Evolutionary conservation across 75 land plant genomes (phyloP).

Genomic region (Pinus tabuliformis): DNA sequence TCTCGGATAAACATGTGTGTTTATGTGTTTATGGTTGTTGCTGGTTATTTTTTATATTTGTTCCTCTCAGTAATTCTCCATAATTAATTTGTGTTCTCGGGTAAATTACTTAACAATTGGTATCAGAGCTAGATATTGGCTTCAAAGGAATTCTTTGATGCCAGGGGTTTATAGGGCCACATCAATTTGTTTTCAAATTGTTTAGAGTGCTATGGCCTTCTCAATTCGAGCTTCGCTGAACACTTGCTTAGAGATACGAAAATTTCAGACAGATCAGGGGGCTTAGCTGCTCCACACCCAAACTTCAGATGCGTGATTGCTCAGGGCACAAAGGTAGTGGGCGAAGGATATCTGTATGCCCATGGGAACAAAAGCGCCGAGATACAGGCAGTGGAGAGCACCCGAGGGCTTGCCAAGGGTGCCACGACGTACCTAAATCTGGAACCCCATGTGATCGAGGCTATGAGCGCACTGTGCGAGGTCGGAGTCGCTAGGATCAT

Average conservation of each 20-base stretch:
- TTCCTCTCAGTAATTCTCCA: too few species aligned
- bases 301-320: constrained; percentile 41
- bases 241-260: constrained; percentile 29
- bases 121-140: too few species aligned
- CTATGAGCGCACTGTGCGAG: constrained; percentile 11
- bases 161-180: too few species aligned
- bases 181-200: too few species aligned
- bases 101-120: too few species aligned
- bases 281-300: constrained; percentile 34
- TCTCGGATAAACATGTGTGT: too few species aligned
- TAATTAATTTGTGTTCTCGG: too few species aligned
- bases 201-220: neutral
- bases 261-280: constrained; percentile 29
- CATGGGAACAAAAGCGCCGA: constrained; percentile 35
- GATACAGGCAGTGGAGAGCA: constrained; percentile 35
- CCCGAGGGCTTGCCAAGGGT: constrained; percentile 24
- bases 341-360: constrained; percentile 32
- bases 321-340: constrained; percentile 25
- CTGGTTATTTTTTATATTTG: too few species aligned
- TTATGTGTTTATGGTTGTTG: too few species aligned
- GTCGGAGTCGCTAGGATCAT: constrained; percentile 35
- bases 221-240: neutral
- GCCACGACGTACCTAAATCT: constrained; percentile 50
- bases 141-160: too few species aligned
- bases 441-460: constrained; percentile 22